Base-by-base conservation (phyloP, 73 alveolate genomes). In the Symbiodinium pilosum region DNA sequence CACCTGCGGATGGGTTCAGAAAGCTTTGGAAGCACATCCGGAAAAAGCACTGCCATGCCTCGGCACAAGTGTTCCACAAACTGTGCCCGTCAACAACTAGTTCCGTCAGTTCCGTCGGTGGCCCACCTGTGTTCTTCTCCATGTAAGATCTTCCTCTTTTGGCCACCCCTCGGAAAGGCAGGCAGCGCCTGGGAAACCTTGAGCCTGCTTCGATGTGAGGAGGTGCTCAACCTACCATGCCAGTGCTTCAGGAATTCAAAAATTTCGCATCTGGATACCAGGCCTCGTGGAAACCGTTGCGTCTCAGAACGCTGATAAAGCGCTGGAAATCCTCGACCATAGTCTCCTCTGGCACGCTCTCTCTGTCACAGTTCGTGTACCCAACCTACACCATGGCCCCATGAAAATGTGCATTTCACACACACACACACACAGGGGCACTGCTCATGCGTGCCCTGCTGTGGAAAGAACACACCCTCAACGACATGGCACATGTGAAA, bases 311-410 rank as follows among this genome's bases (percentile, higher is more conserved):
- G 28, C 84, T 18, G 26, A 44, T 87, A 64, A 87, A n/a, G 36
- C 36, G 59, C 56, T 20, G 47, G 68, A 54, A 87, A 26, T 87
- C 94, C 42, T 43, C 94, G 52, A 42, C 36, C 68, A 26, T 56
- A 68, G 94, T 41, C 42, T 54, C 94, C 94, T 87, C 59, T 47
- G 59, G n/a, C n/a, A n/a, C n/a, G n/a, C n/a, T n/a, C n/a, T n/a
- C n/a, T n/a, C n/a, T n/a, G n/a, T n/a, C n/a, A n/a, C n/a, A n/a
- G n/a, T n/a, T n/a, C n/a, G n/a, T n/a, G n/a, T n/a, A n/a, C n/a
- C n/a, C n/a, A n/a, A n/a, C n/a, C n/a, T n/a, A n/a, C n/a, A n/a
- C n/a, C n/a, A n/a, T n/a, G n/a, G n/a, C n/a, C n/a, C n/a, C n/a
- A n/a, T n/a, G n/a, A n/a, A n/a, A n/a, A n/a, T n/a, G n/a, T n/a